Conservation (phyloP, 441 rosid species). For the Pelargonium myrrhifolium region DNA sequence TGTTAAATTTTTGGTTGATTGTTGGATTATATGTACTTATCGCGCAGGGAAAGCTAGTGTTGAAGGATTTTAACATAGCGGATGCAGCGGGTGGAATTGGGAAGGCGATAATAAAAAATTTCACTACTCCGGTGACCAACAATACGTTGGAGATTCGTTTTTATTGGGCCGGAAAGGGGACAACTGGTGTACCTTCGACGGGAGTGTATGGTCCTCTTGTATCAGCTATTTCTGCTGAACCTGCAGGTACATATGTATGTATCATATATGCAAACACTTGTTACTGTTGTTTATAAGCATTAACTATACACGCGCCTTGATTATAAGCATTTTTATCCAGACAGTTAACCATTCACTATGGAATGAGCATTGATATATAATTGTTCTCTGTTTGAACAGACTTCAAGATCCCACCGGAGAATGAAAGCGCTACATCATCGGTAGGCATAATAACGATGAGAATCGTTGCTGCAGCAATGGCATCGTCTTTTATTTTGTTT, state of each 20-base stretch:
- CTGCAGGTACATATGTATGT: conserved; percentile 43
- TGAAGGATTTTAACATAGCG: conserved; percentile 39
- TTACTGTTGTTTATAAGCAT: neutral
- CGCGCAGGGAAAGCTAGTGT: conserved; percentile 26
- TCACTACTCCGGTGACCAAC: conserved; percentile 26
- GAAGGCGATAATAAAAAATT: conserved; percentile 26
- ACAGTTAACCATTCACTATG: too few species aligned
- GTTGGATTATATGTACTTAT: neutral
- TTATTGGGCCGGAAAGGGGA: too few species aligned
- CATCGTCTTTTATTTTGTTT: conserved; percentile 22
- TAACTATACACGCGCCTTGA: neutral
- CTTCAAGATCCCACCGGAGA: conserved; percentile 27
- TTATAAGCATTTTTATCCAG: neutral
- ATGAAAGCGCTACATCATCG: conserved; percentile 21
- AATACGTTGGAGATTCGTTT: conserved; percentile 42
- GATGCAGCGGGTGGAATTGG: conserved; percentile 38
- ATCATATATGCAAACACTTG: neutral
- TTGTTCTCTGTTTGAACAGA: conserved; percentile 28
- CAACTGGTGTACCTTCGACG: conserved; percentile 29
- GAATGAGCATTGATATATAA: too few species aligned
- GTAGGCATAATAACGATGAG: conserved; percentile 32
- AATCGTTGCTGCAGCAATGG: conserved; percentile 28
- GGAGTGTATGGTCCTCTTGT: conserved; percentile 61
- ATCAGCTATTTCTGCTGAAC: conserved; percentile 41
- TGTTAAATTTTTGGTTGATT: neutral